phyloP scores from a whole-genome alignment of 202 grass and related monocot species.

The Schoenoplectus tabernaemontani region DNA sequence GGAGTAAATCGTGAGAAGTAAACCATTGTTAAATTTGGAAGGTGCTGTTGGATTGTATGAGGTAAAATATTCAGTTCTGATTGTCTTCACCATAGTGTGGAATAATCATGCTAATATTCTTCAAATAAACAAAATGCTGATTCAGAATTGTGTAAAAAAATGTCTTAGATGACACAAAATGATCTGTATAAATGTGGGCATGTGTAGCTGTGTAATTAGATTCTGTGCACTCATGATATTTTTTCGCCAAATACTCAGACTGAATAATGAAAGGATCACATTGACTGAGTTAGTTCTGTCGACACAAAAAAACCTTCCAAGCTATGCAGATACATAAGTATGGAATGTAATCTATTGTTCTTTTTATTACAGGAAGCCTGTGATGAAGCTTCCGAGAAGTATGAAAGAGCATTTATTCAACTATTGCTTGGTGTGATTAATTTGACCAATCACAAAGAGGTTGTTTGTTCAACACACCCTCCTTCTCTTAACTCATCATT shows the following conservation, averaged over 20 bases:
- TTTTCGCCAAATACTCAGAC: not conserved
- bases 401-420: constrained; percentile 64
- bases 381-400: constrained; percentile 56
- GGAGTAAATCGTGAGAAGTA: not conserved
- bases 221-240: not conserved
- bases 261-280: not conserved
- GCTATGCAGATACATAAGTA: not conserved
- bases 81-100: not conserved
- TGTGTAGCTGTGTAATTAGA: not conserved
- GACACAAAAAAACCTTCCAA: constrained; percentile 14
- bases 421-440: constrained; percentile 45
- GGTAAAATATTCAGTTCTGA: not conserved
- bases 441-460: constrained; percentile 52
- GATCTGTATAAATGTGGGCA: not conserved
- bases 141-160: not conserved
- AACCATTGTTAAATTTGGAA: not conserved
- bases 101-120: constrained; percentile 1
- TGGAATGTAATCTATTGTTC: constrained; percentile 5
- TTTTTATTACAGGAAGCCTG: constrained; percentile 46
- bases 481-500: not conserved
- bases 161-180: not conserved
- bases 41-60: not conserved
- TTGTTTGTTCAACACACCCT: constrained; percentile 5
- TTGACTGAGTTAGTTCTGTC: not conserved
- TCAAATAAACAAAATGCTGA: not conserved